Evolutionary conservation across 805 yeast genomes (phyloP).

Genomic region (Teunomyces gatunensis): DNA sequence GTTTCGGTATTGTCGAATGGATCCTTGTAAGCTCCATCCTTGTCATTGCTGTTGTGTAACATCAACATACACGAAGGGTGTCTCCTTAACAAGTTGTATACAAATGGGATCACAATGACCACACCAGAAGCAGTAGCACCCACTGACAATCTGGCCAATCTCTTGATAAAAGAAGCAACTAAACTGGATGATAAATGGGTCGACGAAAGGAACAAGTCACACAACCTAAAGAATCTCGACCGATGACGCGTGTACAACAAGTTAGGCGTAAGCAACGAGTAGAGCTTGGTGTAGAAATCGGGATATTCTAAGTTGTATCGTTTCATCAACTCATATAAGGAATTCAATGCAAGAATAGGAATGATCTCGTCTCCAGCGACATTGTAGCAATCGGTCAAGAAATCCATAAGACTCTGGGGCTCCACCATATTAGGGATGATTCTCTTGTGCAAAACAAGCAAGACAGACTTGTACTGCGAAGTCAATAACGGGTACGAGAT

Average conservation of each 20-base stretch:
- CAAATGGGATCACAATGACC: slow-evolving; percentile 84
- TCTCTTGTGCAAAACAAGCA: slow-evolving; percentile 75
- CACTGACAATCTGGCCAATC: slow-evolving; percentile 69
- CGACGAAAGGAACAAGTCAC: slow-evolving; percentile 82
- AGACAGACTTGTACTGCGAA: slow-evolving; percentile 63
- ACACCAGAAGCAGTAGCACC: slow-evolving; percentile 86
- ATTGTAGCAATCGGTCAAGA: slow-evolving; percentile 82
- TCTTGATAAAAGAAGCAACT: slow-evolving; percentile 87
- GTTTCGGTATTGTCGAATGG: slow-evolving; percentile 61
- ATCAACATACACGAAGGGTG: slow-evolving; percentile 94
- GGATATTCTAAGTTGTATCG: slow-evolving; percentile 87
- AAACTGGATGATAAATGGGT: slow-evolving; percentile 82
- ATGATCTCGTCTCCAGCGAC: slow-evolving; percentile 43
- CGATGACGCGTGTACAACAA: slow-evolving; percentile 76
- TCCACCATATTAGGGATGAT: slow-evolving; percentile 76
- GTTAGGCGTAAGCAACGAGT: slow-evolving; percentile 72
- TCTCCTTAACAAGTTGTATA: slow-evolving; percentile 81
- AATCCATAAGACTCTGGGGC: slow-evolving; percentile 89
- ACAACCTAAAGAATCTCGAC: slow-evolving; percentile 81
- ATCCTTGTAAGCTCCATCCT: slow-evolving; percentile 42
- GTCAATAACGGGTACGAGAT: slow-evolving; percentile 50
- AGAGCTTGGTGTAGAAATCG: slow-evolving; percentile 78
- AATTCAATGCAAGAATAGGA: slow-evolving; percentile 80
- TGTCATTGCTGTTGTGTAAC: slow-evolving; percentile 54
- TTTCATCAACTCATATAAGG: slow-evolving; percentile 82